These are phyloP conservation scores for Phytopythium oedochilum DNA, from an alignment of 352 stramenopile genomes.

Conservation along the genomic window DNA sequence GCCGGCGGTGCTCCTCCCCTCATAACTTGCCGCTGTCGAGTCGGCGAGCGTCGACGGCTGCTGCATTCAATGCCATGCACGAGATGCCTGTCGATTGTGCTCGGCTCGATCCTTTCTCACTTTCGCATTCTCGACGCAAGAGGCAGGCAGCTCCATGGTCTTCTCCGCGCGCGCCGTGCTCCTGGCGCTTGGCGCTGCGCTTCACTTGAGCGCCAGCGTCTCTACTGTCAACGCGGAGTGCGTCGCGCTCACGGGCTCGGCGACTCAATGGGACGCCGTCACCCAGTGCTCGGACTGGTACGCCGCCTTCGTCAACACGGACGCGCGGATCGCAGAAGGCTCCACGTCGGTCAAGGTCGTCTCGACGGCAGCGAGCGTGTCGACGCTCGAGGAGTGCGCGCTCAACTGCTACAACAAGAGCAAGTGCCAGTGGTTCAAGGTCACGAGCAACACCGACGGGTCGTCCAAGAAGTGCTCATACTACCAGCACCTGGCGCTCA, in stretches of 20 bases:
- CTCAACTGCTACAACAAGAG: slow-evolving; percentile 22
- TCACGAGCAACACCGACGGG: slow-evolving; percentile 10
- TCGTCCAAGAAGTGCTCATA: slow-evolving; percentile 19
- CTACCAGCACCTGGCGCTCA: slow-evolving; percentile 23
- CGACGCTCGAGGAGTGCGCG: slow-evolving; percentile 19
- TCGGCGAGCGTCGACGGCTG: background rate
- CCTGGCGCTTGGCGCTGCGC: background rate
- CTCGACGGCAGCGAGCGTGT: slow-evolving; percentile 5
- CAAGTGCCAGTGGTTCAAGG: slow-evolving; percentile 31
- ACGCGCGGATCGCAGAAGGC: slow-evolving; percentile 9
- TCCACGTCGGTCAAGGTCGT: background rate
- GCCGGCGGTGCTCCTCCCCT: background rate
- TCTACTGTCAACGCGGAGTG: slow-evolving; percentile 1
- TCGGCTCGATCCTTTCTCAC: background rate
- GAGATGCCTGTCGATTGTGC: too few species aligned
- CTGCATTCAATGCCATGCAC: too few species aligned
- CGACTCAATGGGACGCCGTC: slow-evolving; percentile 19
- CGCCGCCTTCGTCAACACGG: slow-evolving; percentile 20
- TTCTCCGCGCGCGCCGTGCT: background rate
- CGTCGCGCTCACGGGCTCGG: slow-evolving; percentile 6
- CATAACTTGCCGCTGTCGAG: background rate
- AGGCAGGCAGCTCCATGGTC: background rate
- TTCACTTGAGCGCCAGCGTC: background rate
- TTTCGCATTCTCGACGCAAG: background rate
- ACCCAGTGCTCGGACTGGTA: slow-evolving; percentile 23